Evolutionary conservation across 192 early-diverging fungal species (phyloP).

Genomic region (Coemansia sp.): DNA sequence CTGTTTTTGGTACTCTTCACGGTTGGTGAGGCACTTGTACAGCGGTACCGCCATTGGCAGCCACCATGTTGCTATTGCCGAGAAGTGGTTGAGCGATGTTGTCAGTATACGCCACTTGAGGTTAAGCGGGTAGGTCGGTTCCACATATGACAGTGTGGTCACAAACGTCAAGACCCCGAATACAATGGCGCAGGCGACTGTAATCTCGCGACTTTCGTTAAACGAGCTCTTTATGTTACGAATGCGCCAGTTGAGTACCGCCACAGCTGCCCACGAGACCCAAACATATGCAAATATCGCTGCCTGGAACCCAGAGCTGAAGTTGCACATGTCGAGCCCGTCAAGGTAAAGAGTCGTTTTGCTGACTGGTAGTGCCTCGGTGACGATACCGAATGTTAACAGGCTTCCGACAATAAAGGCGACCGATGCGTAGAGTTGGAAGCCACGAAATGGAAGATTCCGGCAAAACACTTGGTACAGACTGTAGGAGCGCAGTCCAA

Average conservation of each 20-base stretch:
- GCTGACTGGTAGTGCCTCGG: constrained; percentile 8
- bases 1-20: constrained; percentile 15
- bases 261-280: constrained; percentile 32
- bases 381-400: constrained; percentile 29
- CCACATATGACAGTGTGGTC: constrained; percentile 34
- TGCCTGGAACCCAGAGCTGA: constrained; percentile 26
- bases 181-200: constrained; percentile 16
- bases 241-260: constrained; percentile 32
- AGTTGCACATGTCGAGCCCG: constrained; percentile 29
- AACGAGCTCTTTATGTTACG: constrained; percentile 52
- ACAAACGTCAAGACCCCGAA: constrained; percentile 29
- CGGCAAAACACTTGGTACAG: constrained; percentile 2
- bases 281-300: constrained; percentile 38
- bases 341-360: constrained; percentile 23
- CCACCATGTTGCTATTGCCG: constrained; percentile 41
- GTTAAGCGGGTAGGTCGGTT: constrained; percentile 21
- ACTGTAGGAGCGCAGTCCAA: constrained; percentile 10
- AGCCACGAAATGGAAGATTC: not conserved
- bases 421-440: not conserved
- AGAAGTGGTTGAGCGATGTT: constrained; percentile 35
- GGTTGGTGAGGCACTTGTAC: constrained; percentile 23
- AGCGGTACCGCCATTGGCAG: constrained; percentile 34
- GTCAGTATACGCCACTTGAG: constrained; percentile 20
- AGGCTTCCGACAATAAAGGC: constrained; percentile 7
- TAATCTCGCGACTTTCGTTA: constrained; percentile 46